Evolutionary conservation across 2,329 filamentous ascomycete species (phyloP).

Genomic region (Onygena corvina): DNA sequence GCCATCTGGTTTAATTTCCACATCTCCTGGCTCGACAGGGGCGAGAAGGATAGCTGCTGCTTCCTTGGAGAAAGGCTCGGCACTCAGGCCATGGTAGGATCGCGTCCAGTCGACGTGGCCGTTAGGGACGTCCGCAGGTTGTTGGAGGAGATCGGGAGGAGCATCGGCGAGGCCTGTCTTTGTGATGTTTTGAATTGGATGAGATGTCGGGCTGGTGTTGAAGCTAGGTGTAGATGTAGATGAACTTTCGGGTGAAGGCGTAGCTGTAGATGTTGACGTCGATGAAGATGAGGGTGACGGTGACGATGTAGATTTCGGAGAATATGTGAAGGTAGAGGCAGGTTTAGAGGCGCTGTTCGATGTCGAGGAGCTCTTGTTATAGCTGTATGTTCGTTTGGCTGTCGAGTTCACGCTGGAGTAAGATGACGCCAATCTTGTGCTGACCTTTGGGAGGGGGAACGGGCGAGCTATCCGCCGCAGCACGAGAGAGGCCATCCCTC

Average conservation of each 20-base stretch:
- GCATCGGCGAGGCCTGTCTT: constrained; percentile 29
- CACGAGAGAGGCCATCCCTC: constrained; percentile 7
- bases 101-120: constrained; percentile 64
- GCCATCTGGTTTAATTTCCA: constrained; percentile 96
- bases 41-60: constrained; percentile 56
- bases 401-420: constrained; percentile 2
- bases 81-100: constrained; percentile 69
- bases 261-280: background rate
- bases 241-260: constrained; percentile 1
- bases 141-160: constrained; percentile 23
- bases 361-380: background rate
- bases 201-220: constrained; percentile 9
- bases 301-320: background rate
- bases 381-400: background rate
- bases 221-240: background rate
- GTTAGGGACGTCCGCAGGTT: constrained; percentile 12
- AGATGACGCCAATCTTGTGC: background rate
- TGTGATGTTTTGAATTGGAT: constrained; percentile 26
- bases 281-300: constrained; percentile 1
- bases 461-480: background rate
- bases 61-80: constrained; percentile 57
- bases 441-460: background rate
- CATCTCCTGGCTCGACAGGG: constrained; percentile 57
- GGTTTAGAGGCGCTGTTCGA: background rate
- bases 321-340: background rate